Conservation (phyloP, 176 grass and related monocot species). For the Pontederia paniculata region DNA sequence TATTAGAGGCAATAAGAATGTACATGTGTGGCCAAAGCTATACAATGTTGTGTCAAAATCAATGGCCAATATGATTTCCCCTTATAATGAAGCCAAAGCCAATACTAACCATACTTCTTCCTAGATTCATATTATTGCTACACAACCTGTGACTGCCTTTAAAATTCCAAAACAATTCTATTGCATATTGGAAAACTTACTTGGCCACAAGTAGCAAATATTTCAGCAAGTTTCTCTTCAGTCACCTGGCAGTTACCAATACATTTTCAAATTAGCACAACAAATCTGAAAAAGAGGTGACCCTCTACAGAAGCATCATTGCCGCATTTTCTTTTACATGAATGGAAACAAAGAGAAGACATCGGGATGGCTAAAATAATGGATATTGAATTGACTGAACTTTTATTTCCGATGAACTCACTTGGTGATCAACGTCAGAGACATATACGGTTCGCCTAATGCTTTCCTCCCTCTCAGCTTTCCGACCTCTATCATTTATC, state of each 20-base stretch:
- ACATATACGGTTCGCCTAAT: slow-evolving; percentile 79
- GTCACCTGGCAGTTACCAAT: slow-evolving; percentile 51
- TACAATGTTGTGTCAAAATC: no score
- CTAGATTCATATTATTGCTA: no score
- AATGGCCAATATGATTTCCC: no score
- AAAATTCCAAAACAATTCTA: no score
- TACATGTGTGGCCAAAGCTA: no score
- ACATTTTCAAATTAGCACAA: no score
- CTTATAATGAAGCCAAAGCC: no score
- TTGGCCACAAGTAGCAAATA: slow-evolving; percentile 78
- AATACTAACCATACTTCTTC: no score
- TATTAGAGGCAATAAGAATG: no score
- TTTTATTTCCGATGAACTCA: background rate
- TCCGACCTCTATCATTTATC: slow-evolving; percentile 42
- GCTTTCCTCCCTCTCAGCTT: slow-evolving; percentile 68
- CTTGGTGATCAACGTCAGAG: slow-evolving; percentile 35
- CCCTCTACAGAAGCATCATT: no score
- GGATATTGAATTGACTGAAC: background rate
- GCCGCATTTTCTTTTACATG: background rate
- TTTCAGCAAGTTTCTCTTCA: slow-evolving; percentile 92
- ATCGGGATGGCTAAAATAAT: background rate
- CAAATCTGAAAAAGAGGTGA: background rate
- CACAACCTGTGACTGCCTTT: background rate
- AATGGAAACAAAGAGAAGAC: no score
- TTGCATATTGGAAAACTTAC: slow-evolving; percentile 34